Conservation (phyloP, 345 rosid species). For the Cochlearia excelsa region DNA sequence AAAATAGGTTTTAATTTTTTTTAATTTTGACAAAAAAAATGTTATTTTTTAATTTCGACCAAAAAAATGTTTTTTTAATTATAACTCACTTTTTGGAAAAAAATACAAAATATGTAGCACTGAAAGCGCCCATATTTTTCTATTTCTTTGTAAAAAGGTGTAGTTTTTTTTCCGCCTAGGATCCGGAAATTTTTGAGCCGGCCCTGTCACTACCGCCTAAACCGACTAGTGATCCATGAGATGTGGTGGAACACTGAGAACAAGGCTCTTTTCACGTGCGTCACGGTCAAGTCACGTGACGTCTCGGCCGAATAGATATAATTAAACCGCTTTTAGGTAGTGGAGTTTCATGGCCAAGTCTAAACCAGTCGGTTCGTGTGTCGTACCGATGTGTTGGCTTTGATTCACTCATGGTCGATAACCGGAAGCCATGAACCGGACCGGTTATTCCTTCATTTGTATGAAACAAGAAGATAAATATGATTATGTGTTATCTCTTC, state of each 20-base stretch:
- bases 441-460: conserved; percentile 24
- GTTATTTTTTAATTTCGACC: too few species aligned
- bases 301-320: conserved; percentile 44
- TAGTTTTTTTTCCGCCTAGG: too few species aligned
- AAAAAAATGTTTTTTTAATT: too few species aligned
- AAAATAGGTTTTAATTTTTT: too few species aligned
- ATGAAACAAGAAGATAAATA: background rate
- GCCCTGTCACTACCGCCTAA: conserved; percentile 47
- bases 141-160: too few species aligned
- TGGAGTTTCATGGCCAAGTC: conserved; percentile 89
- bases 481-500: background rate
- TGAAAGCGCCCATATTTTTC: too few species aligned
- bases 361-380: conserved; percentile 40
- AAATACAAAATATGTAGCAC: too few species aligned
- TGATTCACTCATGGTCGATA: conserved; percentile 60
- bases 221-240: conserved; percentile 46
- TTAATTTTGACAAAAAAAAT: too few species aligned
- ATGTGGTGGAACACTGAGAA: conserved; percentile 48
- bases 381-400: conserved; percentile 43
- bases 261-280: conserved; percentile 46
- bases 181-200: conserved; percentile 13
- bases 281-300: conserved; percentile 40
- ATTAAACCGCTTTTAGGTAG: conserved; percentile 57
- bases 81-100: too few species aligned
- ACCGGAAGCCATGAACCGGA: conserved; percentile 43